Evolutionary conservation across 2,329 filamentous ascomycete species (phyloP).

Genomic region (Hymenoscyphus infarciens): DNA sequence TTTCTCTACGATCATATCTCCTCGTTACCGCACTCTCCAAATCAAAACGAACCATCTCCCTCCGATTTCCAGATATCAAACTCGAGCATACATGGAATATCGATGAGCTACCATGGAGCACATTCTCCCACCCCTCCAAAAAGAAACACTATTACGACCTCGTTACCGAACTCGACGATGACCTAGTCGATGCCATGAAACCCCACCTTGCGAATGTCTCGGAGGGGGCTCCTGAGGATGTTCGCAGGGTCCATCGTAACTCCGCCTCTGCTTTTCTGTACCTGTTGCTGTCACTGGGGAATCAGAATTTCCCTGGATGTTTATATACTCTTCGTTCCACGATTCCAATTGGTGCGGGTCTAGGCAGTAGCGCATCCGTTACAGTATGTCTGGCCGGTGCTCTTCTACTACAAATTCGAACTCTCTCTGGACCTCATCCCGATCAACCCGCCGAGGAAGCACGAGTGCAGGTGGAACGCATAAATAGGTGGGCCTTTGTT

Average conservation of each 20-base stretch:
- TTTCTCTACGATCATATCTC: slow-evolving; percentile 92
- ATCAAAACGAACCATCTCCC: slow-evolving; percentile 79
- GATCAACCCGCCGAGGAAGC: slow-evolving; percentile 87
- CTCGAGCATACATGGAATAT: slow-evolving; percentile 93
- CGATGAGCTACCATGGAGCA: slow-evolving; percentile 80
- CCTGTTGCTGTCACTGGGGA: slow-evolving; percentile 83
- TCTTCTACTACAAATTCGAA: slow-evolving; percentile 81
- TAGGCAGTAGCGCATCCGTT: slow-evolving; percentile 93
- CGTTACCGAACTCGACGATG: slow-evolving; percentile 77
- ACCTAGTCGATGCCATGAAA: slow-evolving; percentile 75
- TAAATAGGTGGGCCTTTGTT: slow-evolving; percentile 97
- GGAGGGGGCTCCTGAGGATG: slow-evolving; percentile 58
- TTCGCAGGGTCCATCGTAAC: slow-evolving; percentile 78
- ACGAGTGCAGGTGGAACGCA: slow-evolving; percentile 85
- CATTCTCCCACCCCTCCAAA: slow-evolving; percentile 75
- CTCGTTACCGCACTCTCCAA: slow-evolving; percentile 93
- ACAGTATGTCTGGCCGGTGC: slow-evolving; percentile 84
- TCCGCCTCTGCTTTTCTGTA: slow-evolving; percentile 88
- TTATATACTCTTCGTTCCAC: slow-evolving; percentile 90
- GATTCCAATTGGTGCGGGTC: slow-evolving; percentile 84
- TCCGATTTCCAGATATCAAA: slow-evolving; percentile 88
- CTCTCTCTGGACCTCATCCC: slow-evolving; percentile 83
- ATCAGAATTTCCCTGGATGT: slow-evolving; percentile 72
- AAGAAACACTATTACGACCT: slow-evolving; percentile 95
- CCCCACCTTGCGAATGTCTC: slow-evolving; percentile 75